Evolutionary conservation across 345 rosid genomes (phyloP), one percentile per base, ranked within the genome.

Genomic region (Salix dunnii): DNA sequence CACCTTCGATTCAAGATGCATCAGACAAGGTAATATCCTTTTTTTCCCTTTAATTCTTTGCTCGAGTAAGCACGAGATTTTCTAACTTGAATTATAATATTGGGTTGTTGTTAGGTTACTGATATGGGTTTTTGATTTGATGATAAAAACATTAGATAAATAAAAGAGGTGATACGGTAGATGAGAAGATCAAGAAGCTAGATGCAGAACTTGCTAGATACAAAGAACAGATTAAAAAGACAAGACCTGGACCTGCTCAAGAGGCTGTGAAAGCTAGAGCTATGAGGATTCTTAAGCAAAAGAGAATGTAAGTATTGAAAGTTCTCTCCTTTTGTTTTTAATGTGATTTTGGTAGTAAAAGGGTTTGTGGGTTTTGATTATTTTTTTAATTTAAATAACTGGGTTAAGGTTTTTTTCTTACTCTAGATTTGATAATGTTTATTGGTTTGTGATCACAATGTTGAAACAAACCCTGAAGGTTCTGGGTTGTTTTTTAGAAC

Each of bases 221-320:
- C 82, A 92, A 83, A 68, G 98, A 92, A 36, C 99, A 93, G 84
- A 89, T 96, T 49, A 94, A 91, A 84, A 94, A 82, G 66, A 94
- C 96, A 11, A 84, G 97, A 53, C 99, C 99, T 12, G 98, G 98
- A 77, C 94, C 95, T 62, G 93, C 97, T 77, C 98, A 90, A 58
- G 97, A 94, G 78, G 99, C 96, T 65, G 21, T 91, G 53, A 95
- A 95, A 86, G 87, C 98, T 75, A 87, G 98, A 14, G 99, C 99
- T 61, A 78, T 89, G 96, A 81, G 96, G 76, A 89, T 92, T 86
- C 90, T 96, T 49, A 93, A 96, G 84, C 98, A 93, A 82, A 96
- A 96, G 83, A 89, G 91, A 81, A 93, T 90, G 99, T 96, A 55
- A 74, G 85, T 49, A 20, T 33, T 11, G n/a, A 38, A n/a, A 18